These are phyloP conservation scores for Fusarium continuum DNA, from an alignment of 2,329 filamentous ascomycete genomes.

Conservation along the genomic window DNA sequence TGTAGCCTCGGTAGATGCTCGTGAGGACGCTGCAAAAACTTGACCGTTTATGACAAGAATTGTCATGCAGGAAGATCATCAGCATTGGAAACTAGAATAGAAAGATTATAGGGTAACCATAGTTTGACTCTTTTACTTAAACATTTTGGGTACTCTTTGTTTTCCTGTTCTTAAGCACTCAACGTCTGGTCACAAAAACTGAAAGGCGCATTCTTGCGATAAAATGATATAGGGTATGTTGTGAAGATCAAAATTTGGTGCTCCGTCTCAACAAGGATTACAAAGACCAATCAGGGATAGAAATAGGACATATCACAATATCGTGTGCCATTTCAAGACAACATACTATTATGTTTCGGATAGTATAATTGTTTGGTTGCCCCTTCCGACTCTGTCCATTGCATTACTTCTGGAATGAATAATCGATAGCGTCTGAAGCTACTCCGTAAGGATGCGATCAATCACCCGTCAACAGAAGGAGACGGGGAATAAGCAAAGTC, in stretches of 20 bases:
- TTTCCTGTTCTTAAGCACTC: no score
- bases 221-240: conserved; percentile 4
- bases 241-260: conserved; percentile 2
- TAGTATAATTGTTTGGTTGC: conserved; percentile 4
- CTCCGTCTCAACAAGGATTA: not conserved
- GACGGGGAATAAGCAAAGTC: conserved; percentile 26
- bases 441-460: no score
- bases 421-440: not conserved
- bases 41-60: not conserved
- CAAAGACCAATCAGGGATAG: not conserved
- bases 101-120: no score
- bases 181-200: no score
- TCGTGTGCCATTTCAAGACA: not conserved
- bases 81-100: no score
- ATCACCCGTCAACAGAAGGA: conserved; percentile 20
- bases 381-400: not conserved
- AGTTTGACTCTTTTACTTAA: no score
- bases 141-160: no score
- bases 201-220: no score
- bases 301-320: not conserved
- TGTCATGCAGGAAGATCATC: conserved; percentile 12
- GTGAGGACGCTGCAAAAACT: not conserved
- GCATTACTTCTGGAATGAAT: conserved; percentile 24
- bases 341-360: conserved; percentile 3
- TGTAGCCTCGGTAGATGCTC: not conserved